Conservation (phyloP, 768 basidiomycete genomes). For the Boletus subparvulus region DNA sequence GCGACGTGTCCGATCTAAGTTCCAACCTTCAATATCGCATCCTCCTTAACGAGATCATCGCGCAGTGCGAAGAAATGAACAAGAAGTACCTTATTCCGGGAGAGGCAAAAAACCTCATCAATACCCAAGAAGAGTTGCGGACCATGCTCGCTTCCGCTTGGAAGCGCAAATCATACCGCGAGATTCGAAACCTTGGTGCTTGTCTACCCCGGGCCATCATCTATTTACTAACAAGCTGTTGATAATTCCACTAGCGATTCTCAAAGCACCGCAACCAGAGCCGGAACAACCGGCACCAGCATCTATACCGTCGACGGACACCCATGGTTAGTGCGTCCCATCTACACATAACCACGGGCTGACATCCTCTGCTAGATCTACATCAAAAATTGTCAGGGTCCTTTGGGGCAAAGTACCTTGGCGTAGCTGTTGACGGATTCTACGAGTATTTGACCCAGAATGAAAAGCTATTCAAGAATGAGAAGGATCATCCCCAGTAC, state of each 20-base stretch:
- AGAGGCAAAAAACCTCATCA: not conserved
- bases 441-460: conserved; percentile 17
- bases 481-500: not conserved
- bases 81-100: not conserved
- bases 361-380: not conserved
- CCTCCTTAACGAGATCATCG: not conserved
- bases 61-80: not conserved
- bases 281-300: not conserved
- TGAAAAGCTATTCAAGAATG: conserved; percentile 9
- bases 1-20: too few relatives aligned
- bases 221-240: not conserved
- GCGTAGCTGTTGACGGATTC: conserved; percentile 15
- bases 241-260: not conserved
- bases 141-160: not conserved
- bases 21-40: too few relatives aligned
- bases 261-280: not conserved
- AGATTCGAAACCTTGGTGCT: conserved; percentile 10
- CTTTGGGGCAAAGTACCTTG: not conserved
- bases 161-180: not conserved
- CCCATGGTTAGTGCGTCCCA: not conserved
- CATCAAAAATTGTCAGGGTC: not conserved
- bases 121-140: not conserved
- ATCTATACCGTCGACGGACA: too few relatives aligned
- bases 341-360: not conserved
- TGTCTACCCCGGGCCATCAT: too few relatives aligned